phyloP scores from a whole-genome alignment of 2,329 filamentous ascomycete genomes.

The Malbranchea zuffiana region DNA sequence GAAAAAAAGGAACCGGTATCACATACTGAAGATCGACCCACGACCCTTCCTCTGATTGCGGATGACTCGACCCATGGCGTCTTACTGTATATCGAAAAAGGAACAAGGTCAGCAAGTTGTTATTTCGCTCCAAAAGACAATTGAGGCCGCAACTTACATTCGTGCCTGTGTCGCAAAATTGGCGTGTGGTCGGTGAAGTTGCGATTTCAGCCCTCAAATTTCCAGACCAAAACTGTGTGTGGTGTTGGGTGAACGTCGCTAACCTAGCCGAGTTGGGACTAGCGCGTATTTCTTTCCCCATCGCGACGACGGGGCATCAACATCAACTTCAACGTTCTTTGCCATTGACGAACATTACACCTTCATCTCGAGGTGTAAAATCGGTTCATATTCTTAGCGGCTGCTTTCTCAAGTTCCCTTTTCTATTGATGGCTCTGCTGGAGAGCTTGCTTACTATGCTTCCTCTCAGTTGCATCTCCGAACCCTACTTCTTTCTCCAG shows the following conservation, averaged over 20 bases:
- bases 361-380: too few species aligned
- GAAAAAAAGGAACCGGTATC: constrained; percentile 29
- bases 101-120: constrained; percentile 27
- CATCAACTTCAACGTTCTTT: background rate
- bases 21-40: constrained; percentile 65
- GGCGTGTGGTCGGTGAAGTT: constrained; percentile 28
- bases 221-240: constrained; percentile 32
- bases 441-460: too few species aligned
- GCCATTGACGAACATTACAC: too few species aligned
- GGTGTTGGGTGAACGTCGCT: constrained; percentile 36
- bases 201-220: constrained; percentile 26
- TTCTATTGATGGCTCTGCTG: too few species aligned
- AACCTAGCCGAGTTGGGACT: constrained; percentile 33
- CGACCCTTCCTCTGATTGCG: constrained; percentile 68
- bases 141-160: constrained; percentile 8
- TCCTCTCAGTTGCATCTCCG: too few species aligned
- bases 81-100: constrained; percentile 29
- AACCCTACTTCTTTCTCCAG: too few species aligned
- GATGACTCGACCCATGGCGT: constrained; percentile 57
- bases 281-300: constrained; percentile 16
- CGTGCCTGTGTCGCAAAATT: constrained; percentile 36
- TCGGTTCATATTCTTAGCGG: too few species aligned
- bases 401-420: too few species aligned
- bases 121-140: too few species aligned
- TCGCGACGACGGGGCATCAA: background rate